Conservation (phyloP, 768 basidiomycete species). For the Termitomyces bulborhizus region DNA sequence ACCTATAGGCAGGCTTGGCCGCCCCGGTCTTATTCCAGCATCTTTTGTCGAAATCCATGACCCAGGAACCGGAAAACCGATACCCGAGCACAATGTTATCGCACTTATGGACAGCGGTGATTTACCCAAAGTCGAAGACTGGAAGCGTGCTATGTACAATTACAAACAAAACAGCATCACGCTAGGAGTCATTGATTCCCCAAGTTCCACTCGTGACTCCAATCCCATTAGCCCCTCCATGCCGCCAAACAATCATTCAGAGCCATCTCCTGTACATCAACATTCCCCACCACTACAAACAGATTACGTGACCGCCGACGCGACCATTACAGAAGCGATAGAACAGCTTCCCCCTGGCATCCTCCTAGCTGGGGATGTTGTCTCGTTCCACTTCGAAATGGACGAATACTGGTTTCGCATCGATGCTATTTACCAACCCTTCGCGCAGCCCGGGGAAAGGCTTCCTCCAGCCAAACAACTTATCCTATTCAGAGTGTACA, state of each 20-base stretch:
- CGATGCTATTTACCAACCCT: constrained; percentile 84
- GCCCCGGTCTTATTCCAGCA: constrained; percentile 95
- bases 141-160: constrained; percentile 91
- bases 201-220: constrained; percentile 27
- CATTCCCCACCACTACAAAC: constrained; percentile 23
- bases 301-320: constrained; percentile 14
- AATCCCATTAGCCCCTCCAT: constrained; percentile 38
- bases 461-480: constrained; percentile 71
- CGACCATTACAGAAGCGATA: constrained; percentile 33
- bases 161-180: constrained; percentile 97
- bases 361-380: constrained; percentile 80
- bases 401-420: constrained; percentile 98
- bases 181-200: constrained; percentile 79
- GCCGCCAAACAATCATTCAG: constrained; percentile 14
- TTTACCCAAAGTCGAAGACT: constrained; percentile 96
- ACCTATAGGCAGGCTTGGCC: constrained; percentile 90
- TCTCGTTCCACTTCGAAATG: constrained; percentile 96
- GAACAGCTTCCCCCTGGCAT: constrained; percentile 73
- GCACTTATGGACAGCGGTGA: constrained; percentile 81
- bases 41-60: constrained; percentile 97
- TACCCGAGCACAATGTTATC: constrained; percentile 55
- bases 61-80: constrained; percentile 74
- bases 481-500: constrained; percentile 90
- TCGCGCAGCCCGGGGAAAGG: constrained; percentile 49
- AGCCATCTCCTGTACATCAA: constrained; percentile 18